A percentile compares a stretch with the other conserved stretches of the same genome.
Evolutionary conservation across 164 flowering plant genomes (phyloP).

Genomic region (Kingdonia uniflora): DNA sequence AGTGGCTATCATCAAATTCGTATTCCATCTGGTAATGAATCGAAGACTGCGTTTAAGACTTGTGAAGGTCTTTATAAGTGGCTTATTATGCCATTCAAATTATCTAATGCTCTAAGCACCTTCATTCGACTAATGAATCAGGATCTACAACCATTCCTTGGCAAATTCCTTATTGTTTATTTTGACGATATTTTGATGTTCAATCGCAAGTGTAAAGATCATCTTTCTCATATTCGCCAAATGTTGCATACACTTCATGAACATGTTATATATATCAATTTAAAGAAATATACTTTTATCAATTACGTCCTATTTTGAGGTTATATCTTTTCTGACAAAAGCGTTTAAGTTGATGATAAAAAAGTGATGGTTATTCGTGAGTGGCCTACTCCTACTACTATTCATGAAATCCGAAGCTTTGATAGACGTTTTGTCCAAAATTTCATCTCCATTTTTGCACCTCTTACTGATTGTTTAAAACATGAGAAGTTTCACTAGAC

Average conservation of each 20-base stretch:
- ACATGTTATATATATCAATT: not conserved
- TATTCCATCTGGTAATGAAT: too few species aligned
- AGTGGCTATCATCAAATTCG: too few species aligned
- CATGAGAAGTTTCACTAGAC: not conserved
- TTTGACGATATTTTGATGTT: slow-evolving; percentile 2
- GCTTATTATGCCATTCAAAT: not conserved
- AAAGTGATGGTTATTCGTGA: slow-evolving; percentile 4
- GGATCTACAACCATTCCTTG: slow-evolving; percentile 3
- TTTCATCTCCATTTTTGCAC: slow-evolving; percentile 3
- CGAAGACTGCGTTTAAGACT: too few species aligned
- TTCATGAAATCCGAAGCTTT: slow-evolving; percentile 1
- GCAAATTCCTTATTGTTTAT: not conserved
- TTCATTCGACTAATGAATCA: slow-evolving; percentile 5
- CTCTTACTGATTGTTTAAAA: slow-evolving; percentile 3
- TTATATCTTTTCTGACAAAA: not conserved
- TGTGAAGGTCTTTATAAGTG: not conserved
- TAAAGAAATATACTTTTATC: not conserved
- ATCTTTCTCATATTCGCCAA: not conserved
- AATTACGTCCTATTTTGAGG: not conserved
- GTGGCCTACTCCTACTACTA: not conserved
- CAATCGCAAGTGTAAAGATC: not conserved
- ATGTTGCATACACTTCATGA: not conserved
- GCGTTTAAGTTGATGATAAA: slow-evolving; percentile 2
- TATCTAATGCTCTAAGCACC: slow-evolving; percentile 1
- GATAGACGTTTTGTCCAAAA: slow-evolving; percentile 2